Base-by-base conservation (phyloP, 2,329 filamentous ascomycete genomes). In the Davidsoniella australis region DNA sequence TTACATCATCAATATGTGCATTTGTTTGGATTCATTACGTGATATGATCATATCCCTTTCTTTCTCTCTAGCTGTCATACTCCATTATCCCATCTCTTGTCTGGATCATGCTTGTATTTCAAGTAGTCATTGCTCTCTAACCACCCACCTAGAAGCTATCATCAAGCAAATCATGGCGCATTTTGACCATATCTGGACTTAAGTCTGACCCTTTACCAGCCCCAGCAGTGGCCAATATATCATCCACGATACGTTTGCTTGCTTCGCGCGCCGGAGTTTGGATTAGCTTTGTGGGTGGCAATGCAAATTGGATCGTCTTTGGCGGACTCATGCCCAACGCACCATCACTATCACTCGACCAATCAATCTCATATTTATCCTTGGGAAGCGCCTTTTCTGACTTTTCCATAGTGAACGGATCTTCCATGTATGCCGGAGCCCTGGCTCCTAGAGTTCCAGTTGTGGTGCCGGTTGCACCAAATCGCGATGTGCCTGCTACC, bases 281-380 rank as follows among this genome's bases (percentile, higher is more conserved):
- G 61, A 89, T 63, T 18, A 93, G 66, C 59, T 83, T 80, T 39
- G 79, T 83, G 48, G 82, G 81, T 46, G 83, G 83, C 44, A 93
- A 66, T 41, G 82, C 80, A 62, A 93, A 93, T 59, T 88, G 83
- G 53, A 93, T 88, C 9, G 85, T 91, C 69, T 96, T 96, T 0
- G 91, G 91, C 24, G 91, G 91, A 59, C 85, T 94, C 64, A 87
- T 81, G 5, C 80, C 85, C 20, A 71, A 71, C 38, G 75, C 75
- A 8, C 78, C 75, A 24, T 82, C 81, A 50, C 78, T 79, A 54
- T 87, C 81, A 57, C 79, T 83, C 48, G 88, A 81, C 80, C 86
- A 91, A 16, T 70, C 71, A 50, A 79, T 76, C 59, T 80, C 76
- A 48, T 76, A 72, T 51, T 61, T 52, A 10, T 47, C 40, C 20